Percentiles rank a stretch among this genome's conserved stretches.
Evolutionary conservation across 139 green algal genomes (phyloP).

Genomic region (Limnomonas spitsbergensis): DNA sequence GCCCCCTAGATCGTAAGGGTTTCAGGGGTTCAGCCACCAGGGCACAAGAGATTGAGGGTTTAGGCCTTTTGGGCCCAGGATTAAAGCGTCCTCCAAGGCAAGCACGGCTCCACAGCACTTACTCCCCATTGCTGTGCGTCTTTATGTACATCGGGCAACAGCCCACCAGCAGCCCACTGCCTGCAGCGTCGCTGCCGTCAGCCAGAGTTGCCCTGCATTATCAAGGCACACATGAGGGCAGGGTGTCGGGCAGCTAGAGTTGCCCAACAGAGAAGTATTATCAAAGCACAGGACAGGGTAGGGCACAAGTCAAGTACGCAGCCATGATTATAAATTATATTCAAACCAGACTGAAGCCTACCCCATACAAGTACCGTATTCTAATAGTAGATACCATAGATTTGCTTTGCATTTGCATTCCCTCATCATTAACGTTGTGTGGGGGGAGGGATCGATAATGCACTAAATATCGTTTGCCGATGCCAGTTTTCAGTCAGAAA

Average conservation of each 20-base stretch:
- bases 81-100: not conserved
- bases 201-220: not conserved
- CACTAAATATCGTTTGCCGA: too few relatives aligned
- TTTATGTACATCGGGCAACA: constrained; percentile 16
- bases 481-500: too few relatives aligned
- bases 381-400: too few relatives aligned
- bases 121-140: constrained; percentile 9
- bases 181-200: not conserved
- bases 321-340: too few relatives aligned
- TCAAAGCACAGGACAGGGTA: not conserved
- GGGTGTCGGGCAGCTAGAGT: not conserved
- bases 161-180: not conserved
- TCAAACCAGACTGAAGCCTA: too few relatives aligned
- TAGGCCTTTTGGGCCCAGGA: not conserved
- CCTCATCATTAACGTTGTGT: too few relatives aligned
- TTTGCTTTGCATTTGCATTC: too few relatives aligned
- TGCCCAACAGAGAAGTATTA: not conserved
- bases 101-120: not conserved
- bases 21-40: too few relatives aligned
- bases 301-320: not conserved
- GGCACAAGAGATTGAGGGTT: too few relatives aligned
- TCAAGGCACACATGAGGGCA: not conserved
- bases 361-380: too few relatives aligned
- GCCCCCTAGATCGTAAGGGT: too few relatives aligned
- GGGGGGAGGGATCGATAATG: too few relatives aligned